Conservation (phyloP, 2,329 filamentous ascomycete genomes). For the Fusarium nurragi region DNA sequence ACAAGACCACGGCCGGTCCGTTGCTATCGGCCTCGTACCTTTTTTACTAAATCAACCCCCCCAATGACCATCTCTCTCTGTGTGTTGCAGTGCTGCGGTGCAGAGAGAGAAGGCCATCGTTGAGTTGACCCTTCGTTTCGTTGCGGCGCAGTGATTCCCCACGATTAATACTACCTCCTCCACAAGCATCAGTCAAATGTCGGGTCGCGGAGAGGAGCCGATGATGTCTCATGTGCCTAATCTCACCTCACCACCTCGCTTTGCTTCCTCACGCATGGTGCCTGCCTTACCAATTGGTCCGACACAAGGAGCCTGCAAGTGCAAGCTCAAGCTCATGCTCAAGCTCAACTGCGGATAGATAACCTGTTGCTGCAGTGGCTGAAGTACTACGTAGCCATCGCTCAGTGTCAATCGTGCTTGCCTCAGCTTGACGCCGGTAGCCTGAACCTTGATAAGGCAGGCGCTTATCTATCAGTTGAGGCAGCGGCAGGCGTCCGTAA, state of each 20-base stretch:
- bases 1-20: constrained; percentile 43
- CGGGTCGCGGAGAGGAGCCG: constrained; percentile 24
- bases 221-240: constrained; percentile 35
- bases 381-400: neutral
- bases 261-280: constrained; percentile 1
- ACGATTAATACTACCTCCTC: constrained; percentile 40
- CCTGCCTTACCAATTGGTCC: constrained; percentile 6
- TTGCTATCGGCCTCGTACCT: constrained; percentile 20
- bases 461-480: constrained; percentile 15
- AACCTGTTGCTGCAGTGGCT: neutral
- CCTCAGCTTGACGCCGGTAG: constrained; percentile 13
- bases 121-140: neutral
- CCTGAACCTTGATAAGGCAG: constrained; percentile 17
- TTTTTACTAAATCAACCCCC: constrained; percentile 41
- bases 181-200: constrained; percentile 15
- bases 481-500: neutral
- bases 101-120: neutral
- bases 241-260: neutral
- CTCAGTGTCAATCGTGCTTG: neutral
- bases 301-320: neutral
- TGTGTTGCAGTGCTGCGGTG: neutral
- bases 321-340: constrained; percentile 5
- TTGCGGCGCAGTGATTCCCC: constrained; percentile 35
- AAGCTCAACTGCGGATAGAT: neutral
- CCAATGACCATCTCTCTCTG: constrained; percentile 1